Conservation (phyloP, 2,329 filamentous ascomycete species). For the Aspergillus tamarii region DNA sequence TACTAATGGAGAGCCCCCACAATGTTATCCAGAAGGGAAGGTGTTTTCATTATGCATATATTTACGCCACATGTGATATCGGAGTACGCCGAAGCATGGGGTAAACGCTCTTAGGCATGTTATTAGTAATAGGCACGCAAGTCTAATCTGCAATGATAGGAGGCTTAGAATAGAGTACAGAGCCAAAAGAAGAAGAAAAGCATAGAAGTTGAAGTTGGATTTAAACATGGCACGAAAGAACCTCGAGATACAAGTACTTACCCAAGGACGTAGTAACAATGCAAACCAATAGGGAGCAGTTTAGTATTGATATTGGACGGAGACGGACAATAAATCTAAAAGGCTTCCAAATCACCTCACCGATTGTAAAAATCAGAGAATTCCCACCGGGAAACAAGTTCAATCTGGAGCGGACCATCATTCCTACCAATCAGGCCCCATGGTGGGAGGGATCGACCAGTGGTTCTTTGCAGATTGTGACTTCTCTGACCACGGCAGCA, state of each 20-base stretch:
- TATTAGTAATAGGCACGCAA: not conserved
- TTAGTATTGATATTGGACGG: not conserved
- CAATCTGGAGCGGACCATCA: not conserved
- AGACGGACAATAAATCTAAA: not conserved
- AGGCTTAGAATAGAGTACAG: not conserved
- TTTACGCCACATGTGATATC: not conserved
- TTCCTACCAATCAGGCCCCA: not conserved
- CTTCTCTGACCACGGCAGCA: not conserved
- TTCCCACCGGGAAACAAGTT: not conserved
- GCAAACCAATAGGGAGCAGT: not conserved
- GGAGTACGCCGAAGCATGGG: not conserved
- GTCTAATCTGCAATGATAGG: not conserved
- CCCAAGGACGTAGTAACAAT: too few relatives aligned
- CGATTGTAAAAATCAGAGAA: not conserved
- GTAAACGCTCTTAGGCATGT: not conserved
- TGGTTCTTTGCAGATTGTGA: not conserved
- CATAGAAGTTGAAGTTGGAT: not conserved
- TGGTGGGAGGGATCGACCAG: not conserved
- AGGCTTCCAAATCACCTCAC: not conserved
- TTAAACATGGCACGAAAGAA: not conserved
- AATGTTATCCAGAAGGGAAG: not conserved
- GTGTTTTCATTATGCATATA: not conserved
- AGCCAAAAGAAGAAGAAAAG: not conserved
- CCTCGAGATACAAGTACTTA: not conserved
- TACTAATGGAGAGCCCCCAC: not conserved